Percentiles rank a stretch among this genome's conserved stretches.
These are phyloP conservation scores for Malus hybrid DNA, from an alignment of 331 rosid species.

Conservation along the genomic window DNA sequence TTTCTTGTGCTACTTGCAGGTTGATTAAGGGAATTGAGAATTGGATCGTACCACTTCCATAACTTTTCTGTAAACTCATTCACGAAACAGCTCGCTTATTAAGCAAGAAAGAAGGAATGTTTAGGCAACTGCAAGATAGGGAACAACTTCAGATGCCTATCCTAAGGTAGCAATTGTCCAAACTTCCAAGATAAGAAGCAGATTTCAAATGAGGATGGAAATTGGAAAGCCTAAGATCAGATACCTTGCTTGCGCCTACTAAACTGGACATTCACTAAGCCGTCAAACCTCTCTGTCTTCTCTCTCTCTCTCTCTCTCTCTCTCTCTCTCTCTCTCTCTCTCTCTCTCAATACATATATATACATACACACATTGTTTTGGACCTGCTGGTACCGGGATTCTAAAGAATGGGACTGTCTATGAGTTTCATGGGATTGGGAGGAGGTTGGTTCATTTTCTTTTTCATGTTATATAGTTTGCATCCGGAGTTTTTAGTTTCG, in stretches of 20 bases:
- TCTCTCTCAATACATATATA: not conserved
- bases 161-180: conserved; percentile 5
- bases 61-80: not conserved
- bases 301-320: not conserved
- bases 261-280: conserved; percentile 9
- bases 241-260: conserved; percentile 48
- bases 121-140: not conserved
- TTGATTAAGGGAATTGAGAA: too few species aligned
- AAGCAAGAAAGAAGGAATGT: not conserved
- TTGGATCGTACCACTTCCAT: not conserved
- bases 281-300: not conserved
- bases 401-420: conserved; percentile 38
- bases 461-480: not conserved
- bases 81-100: not conserved
- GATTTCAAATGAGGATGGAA: not conserved
- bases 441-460: conserved; percentile 22
- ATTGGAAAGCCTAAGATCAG: not conserved
- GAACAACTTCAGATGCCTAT: not conserved
- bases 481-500: not conserved
- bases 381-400: not conserved
- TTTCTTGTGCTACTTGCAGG: too few species aligned
- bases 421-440: conserved; percentile 46
- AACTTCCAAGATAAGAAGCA: conserved; percentile 39
- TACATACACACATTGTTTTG: not conserved
- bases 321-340: not conserved